These are phyloP conservation scores for Coemansia sp. DNA, from an alignment of 192 early-diverging fungal genomes.

Conservation along the genomic window DNA sequence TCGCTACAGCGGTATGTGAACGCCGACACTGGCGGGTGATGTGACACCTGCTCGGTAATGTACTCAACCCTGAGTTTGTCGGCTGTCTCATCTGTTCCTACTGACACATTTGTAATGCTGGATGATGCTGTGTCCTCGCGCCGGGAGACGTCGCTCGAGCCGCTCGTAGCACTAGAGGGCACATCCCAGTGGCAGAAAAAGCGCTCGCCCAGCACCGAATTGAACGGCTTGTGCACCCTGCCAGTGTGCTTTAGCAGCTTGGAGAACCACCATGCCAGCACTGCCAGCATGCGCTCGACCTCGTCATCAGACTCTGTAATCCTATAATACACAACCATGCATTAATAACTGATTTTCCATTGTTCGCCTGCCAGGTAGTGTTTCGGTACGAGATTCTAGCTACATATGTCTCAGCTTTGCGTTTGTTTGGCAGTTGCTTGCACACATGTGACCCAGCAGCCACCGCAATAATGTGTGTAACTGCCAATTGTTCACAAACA, in stretches of 20 bases:
- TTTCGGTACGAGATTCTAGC: background rate
- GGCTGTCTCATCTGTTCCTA: conserved; percentile 2
- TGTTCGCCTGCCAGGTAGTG: background rate
- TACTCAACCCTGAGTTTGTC: conserved; percentile 52
- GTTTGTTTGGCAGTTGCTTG: background rate
- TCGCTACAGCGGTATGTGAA: conserved; percentile 63
- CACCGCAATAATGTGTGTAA: background rate
- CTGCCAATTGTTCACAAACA: background rate
- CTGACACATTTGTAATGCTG: conserved; percentile 29
- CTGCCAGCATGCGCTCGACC: conserved; percentile 67
- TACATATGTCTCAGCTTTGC: background rate
- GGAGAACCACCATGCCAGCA: conserved; percentile 70
- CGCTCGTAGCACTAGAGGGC: background rate
- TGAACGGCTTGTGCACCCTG: conserved; percentile 60
- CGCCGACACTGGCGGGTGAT: conserved; percentile 63
- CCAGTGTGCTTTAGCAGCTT: conserved; percentile 66
- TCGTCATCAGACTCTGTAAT: conserved; percentile 63
- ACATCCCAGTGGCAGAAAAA: conserved; percentile 61
- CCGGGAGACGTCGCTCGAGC: background rate
- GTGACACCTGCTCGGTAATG: conserved; percentile 64
- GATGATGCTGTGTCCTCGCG: conserved; percentile 41
- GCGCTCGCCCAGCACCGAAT: conserved; percentile 60
- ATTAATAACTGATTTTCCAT: conserved; percentile 6
- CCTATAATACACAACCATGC: conserved; percentile 21
- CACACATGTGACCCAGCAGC: background rate